Evolutionary conservation across 768 basidiomycete species (phyloP).

Genomic region (Psilocybe azurescens): DNA sequence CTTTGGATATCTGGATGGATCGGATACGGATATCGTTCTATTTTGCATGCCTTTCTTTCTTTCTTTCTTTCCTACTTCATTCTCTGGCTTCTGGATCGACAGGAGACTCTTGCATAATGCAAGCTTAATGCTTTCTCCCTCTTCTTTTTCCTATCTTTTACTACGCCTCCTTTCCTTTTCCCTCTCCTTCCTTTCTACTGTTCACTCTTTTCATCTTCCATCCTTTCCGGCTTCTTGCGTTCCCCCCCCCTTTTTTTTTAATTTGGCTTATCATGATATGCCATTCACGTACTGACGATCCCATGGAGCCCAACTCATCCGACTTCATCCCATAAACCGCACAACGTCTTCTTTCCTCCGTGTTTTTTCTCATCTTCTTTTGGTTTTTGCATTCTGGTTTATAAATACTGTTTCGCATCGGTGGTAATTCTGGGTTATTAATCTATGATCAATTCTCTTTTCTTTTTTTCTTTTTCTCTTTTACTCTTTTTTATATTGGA

Average conservation of each 20-base stretch:
- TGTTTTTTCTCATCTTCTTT: neutral
- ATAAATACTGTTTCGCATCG: neutral
- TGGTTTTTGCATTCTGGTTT: neutral
- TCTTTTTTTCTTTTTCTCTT: neutral
- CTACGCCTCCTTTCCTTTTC: neutral
- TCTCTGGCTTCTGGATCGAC: neutral
- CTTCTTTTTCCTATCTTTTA: constrained; percentile 3
- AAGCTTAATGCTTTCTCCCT: neutral
- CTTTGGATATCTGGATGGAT: neutral
- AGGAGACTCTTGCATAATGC: neutral
- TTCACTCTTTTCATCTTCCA: neutral
- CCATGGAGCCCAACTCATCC: constrained; percentile 1
- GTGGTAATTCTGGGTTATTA: neutral
- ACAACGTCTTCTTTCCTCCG: neutral
- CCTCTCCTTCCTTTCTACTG: neutral
- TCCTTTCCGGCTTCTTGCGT: neutral
- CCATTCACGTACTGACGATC: constrained; percentile 4
- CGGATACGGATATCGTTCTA: neutral
- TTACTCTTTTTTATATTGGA: neutral
- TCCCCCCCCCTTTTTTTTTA: neutral
- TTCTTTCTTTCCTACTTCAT: neutral
- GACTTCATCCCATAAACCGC: neutral
- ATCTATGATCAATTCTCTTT: neutral
- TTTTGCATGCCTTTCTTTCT: neutral
- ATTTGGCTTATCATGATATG: constrained; percentile 6